A percentile compares a stretch with the other conserved stretches of the same genome.
Evolutionary conservation across 257 asterid species (phyloP).

Genomic region (Solanum lignicaule): DNA sequence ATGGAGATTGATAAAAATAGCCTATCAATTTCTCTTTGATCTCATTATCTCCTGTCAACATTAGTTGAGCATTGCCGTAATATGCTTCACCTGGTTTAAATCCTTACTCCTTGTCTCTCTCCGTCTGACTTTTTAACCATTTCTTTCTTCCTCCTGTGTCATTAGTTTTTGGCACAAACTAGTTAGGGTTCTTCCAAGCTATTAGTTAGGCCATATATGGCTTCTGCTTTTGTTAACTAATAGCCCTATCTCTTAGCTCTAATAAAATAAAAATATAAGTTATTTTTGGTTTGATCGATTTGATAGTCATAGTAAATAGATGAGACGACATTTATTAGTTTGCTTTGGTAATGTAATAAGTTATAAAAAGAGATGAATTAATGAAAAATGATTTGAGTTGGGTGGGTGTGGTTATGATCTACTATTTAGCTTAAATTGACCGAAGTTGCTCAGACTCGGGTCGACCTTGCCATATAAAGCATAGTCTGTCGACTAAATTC

Average conservation of each 20-base stretch:
- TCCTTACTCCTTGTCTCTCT: neutral
- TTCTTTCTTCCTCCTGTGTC: neutral
- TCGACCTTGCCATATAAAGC: neutral
- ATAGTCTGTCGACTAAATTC: neutral
- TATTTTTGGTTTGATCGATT: neutral
- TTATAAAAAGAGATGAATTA: neutral
- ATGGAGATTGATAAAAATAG: neutral
- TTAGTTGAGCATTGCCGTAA: neutral
- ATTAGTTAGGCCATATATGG: neutral
- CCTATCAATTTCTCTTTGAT: neutral
- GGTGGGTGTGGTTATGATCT: neutral
- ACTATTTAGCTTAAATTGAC: neutral
- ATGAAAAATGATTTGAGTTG: neutral
- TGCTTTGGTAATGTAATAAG: neutral
- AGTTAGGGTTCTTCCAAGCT: neutral
- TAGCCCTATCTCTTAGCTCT: neutral
- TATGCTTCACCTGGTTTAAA: neutral
- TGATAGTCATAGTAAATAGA: neutral
- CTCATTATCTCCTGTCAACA: neutral
- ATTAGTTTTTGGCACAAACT: neutral
- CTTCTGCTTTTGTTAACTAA: neutral
- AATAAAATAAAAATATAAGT: neutral
- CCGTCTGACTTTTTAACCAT: neutral
- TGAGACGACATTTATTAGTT: neutral
- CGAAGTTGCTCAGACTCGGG: neutral